Evolutionary conservation across 2,329 filamentous ascomycete species (phyloP).

Genomic region (Penicillium sp.): DNA sequence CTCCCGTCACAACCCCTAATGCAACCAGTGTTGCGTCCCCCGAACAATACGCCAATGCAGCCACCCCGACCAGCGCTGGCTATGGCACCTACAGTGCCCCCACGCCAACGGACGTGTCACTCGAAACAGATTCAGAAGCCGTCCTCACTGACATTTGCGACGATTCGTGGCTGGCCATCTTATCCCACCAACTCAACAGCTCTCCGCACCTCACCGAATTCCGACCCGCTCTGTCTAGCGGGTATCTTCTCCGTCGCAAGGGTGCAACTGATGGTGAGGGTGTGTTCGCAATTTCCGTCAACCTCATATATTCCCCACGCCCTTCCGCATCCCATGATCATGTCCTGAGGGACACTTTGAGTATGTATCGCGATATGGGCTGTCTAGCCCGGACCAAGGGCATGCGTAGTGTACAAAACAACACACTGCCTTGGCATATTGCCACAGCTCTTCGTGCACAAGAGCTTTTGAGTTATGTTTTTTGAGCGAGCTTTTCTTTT

Average conservation of each 20-base stretch:
- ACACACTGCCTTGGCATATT: constrained; percentile 50
- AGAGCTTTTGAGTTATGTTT: constrained; percentile 42
- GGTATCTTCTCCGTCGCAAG: constrained; percentile 48
- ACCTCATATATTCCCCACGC: constrained; percentile 41
- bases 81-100: constrained; percentile 40
- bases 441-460: constrained; percentile 46
- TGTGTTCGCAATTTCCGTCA: constrained; percentile 42
- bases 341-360: constrained; percentile 43
- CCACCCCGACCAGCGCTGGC: constrained; percentile 35
- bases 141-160: constrained; percentile 58
- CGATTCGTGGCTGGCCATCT: constrained; percentile 59
- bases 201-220: constrained; percentile 43
- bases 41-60: constrained; percentile 43
- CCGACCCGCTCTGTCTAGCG: constrained; percentile 46
- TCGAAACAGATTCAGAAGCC: constrained; percentile 55
- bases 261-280: constrained; percentile 44
- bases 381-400: constrained; percentile 45
- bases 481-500: constrained; percentile 27
- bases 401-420: constrained; percentile 41
- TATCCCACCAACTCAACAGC: constrained; percentile 51
- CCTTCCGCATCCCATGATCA: constrained; percentile 33
- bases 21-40: constrained; percentile 41
- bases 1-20: constrained; percentile 42
- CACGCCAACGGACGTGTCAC: constrained; percentile 34
- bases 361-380: constrained; percentile 47